Evolutionary conservation across 2,329 filamentous ascomycete species (phyloP).

Genomic region (Botrytis fragariae): DNA sequence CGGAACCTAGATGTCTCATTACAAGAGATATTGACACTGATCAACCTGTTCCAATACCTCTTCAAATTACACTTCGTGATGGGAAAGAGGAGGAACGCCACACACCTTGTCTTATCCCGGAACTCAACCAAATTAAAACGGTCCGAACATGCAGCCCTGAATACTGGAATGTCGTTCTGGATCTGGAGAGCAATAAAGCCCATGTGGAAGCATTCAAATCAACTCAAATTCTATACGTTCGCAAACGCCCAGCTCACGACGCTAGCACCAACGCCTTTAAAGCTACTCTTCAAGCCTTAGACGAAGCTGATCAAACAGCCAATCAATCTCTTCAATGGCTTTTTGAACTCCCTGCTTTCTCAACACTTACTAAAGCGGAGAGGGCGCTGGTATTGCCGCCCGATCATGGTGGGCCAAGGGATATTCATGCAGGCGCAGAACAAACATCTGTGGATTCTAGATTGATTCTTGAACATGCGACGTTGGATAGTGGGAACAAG

Average conservation of each 20-base stretch:
- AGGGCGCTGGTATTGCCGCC: constrained; percentile 50
- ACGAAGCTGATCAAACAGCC: constrained; percentile 51
- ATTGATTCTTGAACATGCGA: constrained; percentile 53
- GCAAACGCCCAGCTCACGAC: constrained; percentile 56
- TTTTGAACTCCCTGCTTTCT: constrained; percentile 56
- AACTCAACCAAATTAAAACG: constrained; percentile 47
- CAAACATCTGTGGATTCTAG: constrained; percentile 61
- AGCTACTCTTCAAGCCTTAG: constrained; percentile 61
- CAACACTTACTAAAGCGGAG: constrained; percentile 55
- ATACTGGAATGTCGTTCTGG: constrained; percentile 67
- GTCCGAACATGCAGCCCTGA: constrained; percentile 52
- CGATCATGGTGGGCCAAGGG: constrained; percentile 42
- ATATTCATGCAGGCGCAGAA: constrained; percentile 50
- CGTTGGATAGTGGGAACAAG: constrained; percentile 46
- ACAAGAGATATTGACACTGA: constrained; percentile 83
- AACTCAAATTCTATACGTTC: constrained; percentile 62
- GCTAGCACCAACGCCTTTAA: constrained; percentile 58
- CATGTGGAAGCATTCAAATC: constrained; percentile 57
- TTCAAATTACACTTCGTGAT: constrained; percentile 52
- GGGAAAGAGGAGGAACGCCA: constrained; percentile 31
- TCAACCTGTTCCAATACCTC: constrained; percentile 70
- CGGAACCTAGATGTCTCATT: constrained; percentile 84
- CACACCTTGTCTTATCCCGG: constrained; percentile 45
- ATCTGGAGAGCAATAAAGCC: constrained; percentile 56
- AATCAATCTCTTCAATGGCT: constrained; percentile 60